A percentile compares a stretch with the other conserved stretches of the same genome.
Evolutionary conservation across 2,329 filamentous ascomycete genomes (phyloP).

Genomic region (Fusarium beomiforme): DNA sequence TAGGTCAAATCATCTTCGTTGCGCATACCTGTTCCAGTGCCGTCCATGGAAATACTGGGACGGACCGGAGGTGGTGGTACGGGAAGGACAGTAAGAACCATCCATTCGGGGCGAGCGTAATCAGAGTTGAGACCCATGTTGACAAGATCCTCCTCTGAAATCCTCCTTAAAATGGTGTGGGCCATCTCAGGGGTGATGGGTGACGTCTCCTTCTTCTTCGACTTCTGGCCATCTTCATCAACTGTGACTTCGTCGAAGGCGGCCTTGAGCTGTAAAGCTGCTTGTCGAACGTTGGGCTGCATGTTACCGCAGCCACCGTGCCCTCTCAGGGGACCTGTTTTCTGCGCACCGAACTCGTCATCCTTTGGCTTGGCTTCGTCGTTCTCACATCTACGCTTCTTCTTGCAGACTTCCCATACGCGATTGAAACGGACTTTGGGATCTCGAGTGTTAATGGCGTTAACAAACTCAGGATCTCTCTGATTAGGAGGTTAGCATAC

Average conservation of each 20-base stretch:
- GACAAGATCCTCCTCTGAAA: constrained; percentile 81
- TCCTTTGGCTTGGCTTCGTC: constrained; percentile 77
- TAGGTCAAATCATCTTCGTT: constrained; percentile 99
- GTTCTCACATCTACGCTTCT: constrained; percentile 84
- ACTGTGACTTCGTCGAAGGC: constrained; percentile 73
- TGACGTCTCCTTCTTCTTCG: constrained; percentile 79
- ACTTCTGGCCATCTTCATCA: constrained; percentile 74
- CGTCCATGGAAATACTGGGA: constrained; percentile 96
- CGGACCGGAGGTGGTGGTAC: constrained; percentile 96
- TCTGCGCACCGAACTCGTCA: constrained; percentile 70
- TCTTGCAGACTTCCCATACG: constrained; percentile 92
- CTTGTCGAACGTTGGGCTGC: constrained; percentile 88
- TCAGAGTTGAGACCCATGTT: constrained; percentile 94
- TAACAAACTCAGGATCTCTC: constrained; percentile 84
- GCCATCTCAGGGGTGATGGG: constrained; percentile 85
- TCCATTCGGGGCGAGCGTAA: constrained; percentile 97
- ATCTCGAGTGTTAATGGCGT: constrained; percentile 86
- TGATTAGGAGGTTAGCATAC: constrained; percentile 72
- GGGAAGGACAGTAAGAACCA: constrained; percentile 93
- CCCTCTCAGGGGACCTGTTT: constrained; percentile 60
- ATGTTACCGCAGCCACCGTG: constrained; percentile 95
- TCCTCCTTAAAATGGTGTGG: constrained; percentile 85
- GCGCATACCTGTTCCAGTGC: constrained; percentile 88
- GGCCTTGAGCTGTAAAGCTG: constrained; percentile 83
- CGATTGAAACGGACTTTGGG: constrained; percentile 94